A percentile compares a stretch with the other conserved stretches of the same genome.
These are phyloP conservation scores for Aspergillus fijiensis DNA, from an alignment of 2,329 filamentous ascomycete species.

Conservation along the genomic window DNA sequence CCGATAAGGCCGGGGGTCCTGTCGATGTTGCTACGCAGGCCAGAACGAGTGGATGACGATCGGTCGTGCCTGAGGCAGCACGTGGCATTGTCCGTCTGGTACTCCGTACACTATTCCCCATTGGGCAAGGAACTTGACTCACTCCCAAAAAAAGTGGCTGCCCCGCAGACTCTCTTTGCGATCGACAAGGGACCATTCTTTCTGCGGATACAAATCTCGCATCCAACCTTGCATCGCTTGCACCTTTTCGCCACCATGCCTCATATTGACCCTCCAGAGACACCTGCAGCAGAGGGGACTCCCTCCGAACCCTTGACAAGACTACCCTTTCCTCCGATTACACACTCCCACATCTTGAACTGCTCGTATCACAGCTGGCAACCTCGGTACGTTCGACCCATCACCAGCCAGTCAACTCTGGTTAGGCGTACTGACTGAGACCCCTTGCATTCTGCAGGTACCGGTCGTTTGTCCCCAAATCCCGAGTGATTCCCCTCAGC, in stretches of 20 bases:
- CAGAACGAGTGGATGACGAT: constrained; percentile 10
- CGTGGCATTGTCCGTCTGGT: constrained; percentile 3
- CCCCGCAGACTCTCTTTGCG: constrained; percentile 5
- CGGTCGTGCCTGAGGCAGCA: constrained; percentile 23
- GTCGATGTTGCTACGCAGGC: constrained; percentile 7
- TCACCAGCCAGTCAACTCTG: constrained; percentile 14
- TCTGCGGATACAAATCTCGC: not conserved
- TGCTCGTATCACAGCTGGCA: constrained; percentile 96
- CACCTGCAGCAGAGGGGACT: constrained; percentile 11
- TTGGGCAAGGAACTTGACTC: constrained; percentile 15
- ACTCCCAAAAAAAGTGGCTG: constrained; percentile 12
- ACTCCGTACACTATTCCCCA: constrained; percentile 7
- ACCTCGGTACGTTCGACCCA: constrained; percentile 55
- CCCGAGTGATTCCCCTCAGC: constrained; percentile 76
- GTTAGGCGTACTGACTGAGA: not conserved
- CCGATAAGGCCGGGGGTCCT: not conserved
- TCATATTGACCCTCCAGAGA: constrained; percentile 26
- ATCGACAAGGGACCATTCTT: not conserved
- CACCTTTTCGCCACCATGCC: constrained; percentile 26
- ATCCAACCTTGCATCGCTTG: not conserved
- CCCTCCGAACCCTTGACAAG: constrained; percentile 23
- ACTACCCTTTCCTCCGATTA: constrained; percentile 78
- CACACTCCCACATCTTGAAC: constrained; percentile 82
- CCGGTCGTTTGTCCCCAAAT: constrained; percentile 77
- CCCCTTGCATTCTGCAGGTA: constrained; percentile 54